Percentiles rank a stretch among this genome's conserved stretches.
Evolutionary conservation across 495 filamentous ascomycete species (phyloP).

Genomic region (Neurospora sp.): DNA sequence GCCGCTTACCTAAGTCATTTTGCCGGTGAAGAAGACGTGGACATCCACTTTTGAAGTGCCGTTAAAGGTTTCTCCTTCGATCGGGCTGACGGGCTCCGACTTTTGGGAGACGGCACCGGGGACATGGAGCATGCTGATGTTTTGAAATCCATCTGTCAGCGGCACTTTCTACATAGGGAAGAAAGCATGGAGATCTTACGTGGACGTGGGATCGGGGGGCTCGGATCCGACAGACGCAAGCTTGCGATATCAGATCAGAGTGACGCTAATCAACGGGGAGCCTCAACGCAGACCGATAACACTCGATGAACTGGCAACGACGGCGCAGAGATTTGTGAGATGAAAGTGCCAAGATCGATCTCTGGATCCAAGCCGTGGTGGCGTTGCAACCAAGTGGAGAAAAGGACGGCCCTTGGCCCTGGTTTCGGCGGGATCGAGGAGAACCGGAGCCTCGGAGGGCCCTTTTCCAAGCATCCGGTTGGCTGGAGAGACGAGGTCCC

Average conservation of each 20-base stretch:
- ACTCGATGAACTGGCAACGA: neutral
- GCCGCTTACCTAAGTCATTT: neutral
- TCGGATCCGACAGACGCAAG: neutral
- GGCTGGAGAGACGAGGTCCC: neutral
- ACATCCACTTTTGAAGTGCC: neutral
- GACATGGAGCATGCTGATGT: neutral
- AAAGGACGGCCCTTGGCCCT: neutral
- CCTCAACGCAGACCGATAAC: neutral
- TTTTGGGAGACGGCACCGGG: neutral
- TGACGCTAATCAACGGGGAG: neutral
- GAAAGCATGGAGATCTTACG: neutral
- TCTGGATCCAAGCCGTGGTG: neutral
- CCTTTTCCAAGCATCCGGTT: neutral
- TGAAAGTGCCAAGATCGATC: neutral
- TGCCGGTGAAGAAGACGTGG: neutral
- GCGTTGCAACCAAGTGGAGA: neutral
- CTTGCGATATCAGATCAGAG: neutral
- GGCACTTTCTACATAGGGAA: neutral
- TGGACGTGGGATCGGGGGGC: neutral
- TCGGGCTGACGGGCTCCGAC: neutral
- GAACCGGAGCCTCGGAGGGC: neutral
- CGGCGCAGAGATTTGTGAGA: neutral
- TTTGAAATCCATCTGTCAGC: neutral
- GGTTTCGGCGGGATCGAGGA: neutral
- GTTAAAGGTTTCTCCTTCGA: neutral